Base-by-base conservation (phyloP, 352 stramenopile species). In the Globisporangium iwayamae region DNA sequence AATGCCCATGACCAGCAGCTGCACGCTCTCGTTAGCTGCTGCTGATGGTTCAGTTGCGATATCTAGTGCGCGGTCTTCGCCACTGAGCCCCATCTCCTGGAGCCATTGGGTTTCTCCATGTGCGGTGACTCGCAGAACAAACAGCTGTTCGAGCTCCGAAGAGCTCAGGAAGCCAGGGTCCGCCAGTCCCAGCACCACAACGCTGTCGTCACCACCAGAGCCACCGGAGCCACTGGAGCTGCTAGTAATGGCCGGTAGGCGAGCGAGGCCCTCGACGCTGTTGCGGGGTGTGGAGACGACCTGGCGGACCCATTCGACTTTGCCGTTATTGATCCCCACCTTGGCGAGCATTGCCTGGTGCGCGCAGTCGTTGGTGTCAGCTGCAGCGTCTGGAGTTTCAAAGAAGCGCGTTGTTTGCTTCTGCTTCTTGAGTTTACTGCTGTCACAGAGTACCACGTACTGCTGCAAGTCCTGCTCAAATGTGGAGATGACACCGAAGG, bases 251-350 rank as follows among this genome's bases (percentile, higher is more conserved):
- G 6, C 34, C n/a, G 34, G 54, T 36, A 68, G n/a, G 11, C 47
- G 53, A 14, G 34, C 41, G 22, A 70, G 48, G 7, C 54, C 47
- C 10, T 55, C 36, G 5, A 53, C 56, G 25, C 41, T 74, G 28
- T 54, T 76, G 64, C 50, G 64, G 20, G 36, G 51, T 36, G 48
- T 48, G 11, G 60, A 72, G 47, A 51, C 65, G 50, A 68, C 30
- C 38, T 81, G 67, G 2, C 39, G 32, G 2, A 72, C 52, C 68
- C 70, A 81, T 36, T 51, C 36, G 4, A 76, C 43, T 18, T 38
- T 30, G 3, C 73, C 73, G 14, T 67, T 62, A 8, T 2, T 38
- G 1, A 45, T 20, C 4, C 34, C 20, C 14, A 70, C 3, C 1
- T 67, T 63, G 0, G 68, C 65, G 13, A 74, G 32, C 56, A 76